Evolutionary conservation across 208 protist species (phyloP).

Genomic region (Leishmania amazonensis): DNA sequence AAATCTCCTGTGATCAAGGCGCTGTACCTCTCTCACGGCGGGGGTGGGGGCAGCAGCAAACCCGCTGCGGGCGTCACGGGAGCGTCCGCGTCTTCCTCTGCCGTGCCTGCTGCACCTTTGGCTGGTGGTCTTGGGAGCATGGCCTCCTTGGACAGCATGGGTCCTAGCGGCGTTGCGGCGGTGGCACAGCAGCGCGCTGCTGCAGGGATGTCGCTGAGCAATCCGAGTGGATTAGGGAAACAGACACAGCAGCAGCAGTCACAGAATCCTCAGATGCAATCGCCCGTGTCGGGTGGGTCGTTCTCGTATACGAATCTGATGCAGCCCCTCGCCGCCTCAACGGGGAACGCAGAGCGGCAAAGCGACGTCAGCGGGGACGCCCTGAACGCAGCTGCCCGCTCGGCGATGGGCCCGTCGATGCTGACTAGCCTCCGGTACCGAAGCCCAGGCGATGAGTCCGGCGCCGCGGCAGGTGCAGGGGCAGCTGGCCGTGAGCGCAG

Average conservation of each 20-base stretch:
- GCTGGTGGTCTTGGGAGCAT: background rate
- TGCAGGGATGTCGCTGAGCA: background rate
- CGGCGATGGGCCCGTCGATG: background rate
- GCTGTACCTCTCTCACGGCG: slow-evolving; percentile 50
- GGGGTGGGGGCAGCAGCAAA: background rate
- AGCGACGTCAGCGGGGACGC: background rate
- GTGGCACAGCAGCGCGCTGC: background rate
- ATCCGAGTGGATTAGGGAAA: background rate
- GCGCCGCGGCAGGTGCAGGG: background rate
- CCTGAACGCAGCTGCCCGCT: background rate
- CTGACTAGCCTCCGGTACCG: background rate
- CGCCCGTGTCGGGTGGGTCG: background rate
- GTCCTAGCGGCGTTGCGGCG: background rate
- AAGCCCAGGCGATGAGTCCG: background rate
- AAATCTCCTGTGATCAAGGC: slow-evolving; percentile 62
- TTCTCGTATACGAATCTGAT: background rate
- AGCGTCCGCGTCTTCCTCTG: background rate
- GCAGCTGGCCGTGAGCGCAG: slow-evolving; percentile 11
- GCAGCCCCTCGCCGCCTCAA: background rate
- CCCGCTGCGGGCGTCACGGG: background rate
- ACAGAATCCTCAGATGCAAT: background rate
- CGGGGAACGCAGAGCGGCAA: background rate
- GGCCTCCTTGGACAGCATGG: background rate
- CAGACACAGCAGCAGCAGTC: background rate
- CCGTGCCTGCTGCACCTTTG: background rate